Base-by-base conservation (phyloP, 768 basidiomycete species). In the Pseudohyphozyma bogoriensis region DNA sequence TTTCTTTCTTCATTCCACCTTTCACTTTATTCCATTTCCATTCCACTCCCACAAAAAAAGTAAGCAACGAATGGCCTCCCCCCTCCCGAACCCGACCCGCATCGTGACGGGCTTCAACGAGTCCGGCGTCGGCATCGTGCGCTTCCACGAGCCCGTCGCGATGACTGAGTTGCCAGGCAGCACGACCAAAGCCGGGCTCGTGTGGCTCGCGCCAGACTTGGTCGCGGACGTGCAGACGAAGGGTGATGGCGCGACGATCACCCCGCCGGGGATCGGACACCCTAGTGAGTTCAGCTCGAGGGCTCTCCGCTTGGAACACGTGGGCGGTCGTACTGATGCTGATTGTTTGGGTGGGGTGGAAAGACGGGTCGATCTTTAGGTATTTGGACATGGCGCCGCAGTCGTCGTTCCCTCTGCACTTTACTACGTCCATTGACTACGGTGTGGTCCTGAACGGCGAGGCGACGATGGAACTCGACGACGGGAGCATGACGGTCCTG, bases 341-440 rank as follows among this genome's bases (percentile, higher is more conserved):
- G n/a, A n/a, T n/a, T n/a, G n/a, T n/a, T n/a, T n/a, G n/a, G n/a
- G n/a, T n/a, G n/a, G n/a, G 7, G 22, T 18, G 1, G 26, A 1
- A 44, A 56, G 55, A 22, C 2, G 57, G 57, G 15, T 33, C 40
- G 0, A 50, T 58, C 16, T 39, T 58, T 9, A 49, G 57, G 24
- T 58, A 58, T 16, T 49, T 58, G 39, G 49, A 58, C 40, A 58
- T 58, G 35, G 50, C 57, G 31, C 57, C 57, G 4, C 18, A 26
- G 8, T 26, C 32, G 24, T 7, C 51, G 32, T 44, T 32, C 12
- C 57, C 57, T 1, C 51, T 58, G 57, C 57, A 58, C 35, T 50
- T 37, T 40, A 58, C 57, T 24, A 45, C 44, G 40, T 51, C 57
- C n/a, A 39, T 58, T 32, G 57, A 58, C 40, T 58, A 58, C 57